Base-by-base conservation (phyloP, 148 eudicot genomes). In the Beta vulgaris region DNA sequence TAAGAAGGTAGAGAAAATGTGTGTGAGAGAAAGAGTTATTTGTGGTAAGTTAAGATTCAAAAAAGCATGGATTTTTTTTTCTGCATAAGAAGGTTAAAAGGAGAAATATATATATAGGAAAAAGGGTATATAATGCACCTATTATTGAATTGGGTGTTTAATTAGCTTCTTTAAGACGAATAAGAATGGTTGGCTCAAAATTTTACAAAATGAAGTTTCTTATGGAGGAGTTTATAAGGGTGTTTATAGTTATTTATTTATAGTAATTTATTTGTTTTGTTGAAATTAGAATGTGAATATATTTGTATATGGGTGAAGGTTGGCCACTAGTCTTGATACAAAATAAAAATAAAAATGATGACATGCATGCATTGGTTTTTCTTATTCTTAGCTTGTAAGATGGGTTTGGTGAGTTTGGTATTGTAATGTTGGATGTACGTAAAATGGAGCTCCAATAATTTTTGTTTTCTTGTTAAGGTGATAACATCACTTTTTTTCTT, bases 291-390 rank as follows among this genome's bases (percentile, higher is more conserved):
- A 48, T 23, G 28, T 12, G 62, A 72, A 42, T 42, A 36, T 63
- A 25, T 44, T 74, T 25, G n/a, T 31, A 64, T 80, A 71, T 80
- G 73, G 88, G 79, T 85, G 80, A 51, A 77, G 78, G 84, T 84
- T 74, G 86, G 79, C 51, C 82, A 84, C 86, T 81, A 53, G 73
- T 78, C 77, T 75, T 21, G 76, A 25, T 70, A 19, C 32, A 14
- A 73, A 26, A 19, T 32, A 14, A 73, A 26, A 32, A 18, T 51
- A 73, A 8, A 48, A 44, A 44, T 44, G 19, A 58, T 51, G 71
- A 63, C 23, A 25, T 0, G 8, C 4, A 36, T 51, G 59, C 34
- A 28, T 8, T 67, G 25, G 35, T 40, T 19, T 46, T 21, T 25
- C 32, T 7, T 14, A 40, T 40, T 35, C 1, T 66, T 1, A 0